These are phyloP conservation scores for Trichocladium antarcticum DNA, from an alignment of 495 filamentous ascomycete genomes.

Conservation along the genomic window DNA sequence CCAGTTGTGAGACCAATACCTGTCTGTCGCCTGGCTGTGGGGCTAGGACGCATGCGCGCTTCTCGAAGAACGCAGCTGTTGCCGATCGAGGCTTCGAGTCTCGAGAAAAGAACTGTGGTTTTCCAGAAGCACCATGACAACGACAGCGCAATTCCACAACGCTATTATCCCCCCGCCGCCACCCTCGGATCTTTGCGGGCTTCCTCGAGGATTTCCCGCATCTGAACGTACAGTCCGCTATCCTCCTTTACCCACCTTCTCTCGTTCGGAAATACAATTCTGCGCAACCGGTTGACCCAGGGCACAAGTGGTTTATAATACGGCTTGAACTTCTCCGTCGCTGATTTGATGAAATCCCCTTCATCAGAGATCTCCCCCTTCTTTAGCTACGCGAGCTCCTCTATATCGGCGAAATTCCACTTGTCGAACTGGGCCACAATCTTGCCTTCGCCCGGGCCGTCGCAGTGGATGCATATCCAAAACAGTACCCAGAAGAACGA, in stretches of 20 bases:
- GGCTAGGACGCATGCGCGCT: too few relatives aligned
- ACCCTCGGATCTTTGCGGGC: too few relatives aligned
- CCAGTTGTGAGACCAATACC: too few relatives aligned
- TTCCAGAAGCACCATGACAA: too few relatives aligned
- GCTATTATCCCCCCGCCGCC: too few relatives aligned
- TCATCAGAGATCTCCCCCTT: background rate
- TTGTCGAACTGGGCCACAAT: constrained; percentile 1
- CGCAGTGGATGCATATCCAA: constrained; percentile 1
- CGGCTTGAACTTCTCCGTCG: background rate
- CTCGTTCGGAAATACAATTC: background rate
- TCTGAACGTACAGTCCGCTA: background rate
- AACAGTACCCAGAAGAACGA: constrained; percentile 3
- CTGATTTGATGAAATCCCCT: background rate
- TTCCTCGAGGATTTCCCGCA: constrained; percentile 2
- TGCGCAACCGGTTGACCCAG: constrained; percentile 2
- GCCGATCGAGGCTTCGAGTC: too few relatives aligned
- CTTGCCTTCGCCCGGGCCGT: background rate
- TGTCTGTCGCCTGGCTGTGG: too few relatives aligned
- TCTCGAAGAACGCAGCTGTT: too few relatives aligned
- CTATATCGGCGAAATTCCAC: background rate
- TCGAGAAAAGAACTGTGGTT: too few relatives aligned
- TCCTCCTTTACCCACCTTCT: constrained; percentile 2
- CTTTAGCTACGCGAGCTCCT: background rate
- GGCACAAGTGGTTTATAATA: constrained; percentile 4
- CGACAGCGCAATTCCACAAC: too few relatives aligned